Evolutionary conservation across 2,329 filamentous ascomycete species (phyloP).

Genomic region (Orbilia ellipsospora): DNA sequence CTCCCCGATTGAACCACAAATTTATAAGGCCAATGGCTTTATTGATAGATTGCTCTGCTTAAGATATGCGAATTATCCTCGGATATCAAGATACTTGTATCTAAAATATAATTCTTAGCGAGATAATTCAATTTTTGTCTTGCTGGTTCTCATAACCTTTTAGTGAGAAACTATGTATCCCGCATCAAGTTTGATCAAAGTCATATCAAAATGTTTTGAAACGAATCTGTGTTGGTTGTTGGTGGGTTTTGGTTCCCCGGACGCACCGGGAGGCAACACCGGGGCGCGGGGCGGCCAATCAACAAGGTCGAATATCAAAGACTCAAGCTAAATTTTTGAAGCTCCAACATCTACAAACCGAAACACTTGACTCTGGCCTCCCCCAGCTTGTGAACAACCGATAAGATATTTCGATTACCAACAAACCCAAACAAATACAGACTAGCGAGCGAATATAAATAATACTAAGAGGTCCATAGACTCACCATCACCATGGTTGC

Average conservation of each 20-base stretch:
- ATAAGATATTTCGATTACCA: background rate
- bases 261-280: background rate
- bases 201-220: too few species aligned
- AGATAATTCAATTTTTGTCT: too few species aligned
- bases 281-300: constrained; percentile 3
- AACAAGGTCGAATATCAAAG: background rate
- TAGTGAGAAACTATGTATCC: background rate
- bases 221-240: background rate
- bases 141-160: too few species aligned
- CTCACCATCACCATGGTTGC: constrained; percentile 58
- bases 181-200: background rate
- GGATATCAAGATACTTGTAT: too few species aligned
- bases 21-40: too few species aligned
- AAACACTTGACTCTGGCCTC: background rate
- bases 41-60: too few species aligned
- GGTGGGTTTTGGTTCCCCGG: background rate
- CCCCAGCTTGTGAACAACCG: background rate
- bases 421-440: background rate
- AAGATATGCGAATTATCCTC: too few species aligned
- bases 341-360: constrained; percentile 5
- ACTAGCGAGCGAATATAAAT: background rate
- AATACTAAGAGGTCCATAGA: background rate
- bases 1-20: too few species aligned
- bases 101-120: too few species aligned
- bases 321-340: constrained; percentile 10